Evolutionary conservation across 164 flowering plant species (phyloP).

Genomic region (Vitis riparia): DNA sequence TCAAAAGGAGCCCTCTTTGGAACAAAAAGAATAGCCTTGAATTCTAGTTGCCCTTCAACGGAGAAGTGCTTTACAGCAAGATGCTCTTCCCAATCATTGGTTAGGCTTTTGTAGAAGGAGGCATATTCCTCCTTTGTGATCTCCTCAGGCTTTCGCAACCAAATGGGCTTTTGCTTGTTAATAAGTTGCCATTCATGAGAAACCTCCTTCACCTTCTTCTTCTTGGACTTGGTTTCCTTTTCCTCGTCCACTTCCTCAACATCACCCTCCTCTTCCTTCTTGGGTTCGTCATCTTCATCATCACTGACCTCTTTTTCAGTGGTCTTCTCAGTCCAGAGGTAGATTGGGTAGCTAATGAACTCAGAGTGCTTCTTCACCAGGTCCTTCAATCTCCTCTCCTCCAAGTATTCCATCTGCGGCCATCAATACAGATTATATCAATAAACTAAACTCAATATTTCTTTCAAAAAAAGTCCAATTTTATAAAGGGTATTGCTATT

Average conservation of each 20-base stretch:
- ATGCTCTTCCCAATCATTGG: background rate
- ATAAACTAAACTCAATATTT: no score
- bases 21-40: slow-evolving; percentile 9
- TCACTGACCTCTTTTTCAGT: slow-evolving; percentile 33
- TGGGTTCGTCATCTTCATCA: slow-evolving; percentile 35
- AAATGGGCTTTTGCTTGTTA: slow-evolving; percentile 46
- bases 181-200: slow-evolving; percentile 34
- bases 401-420: slow-evolving; percentile 12
- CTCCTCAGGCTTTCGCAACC: slow-evolving; percentile 47
- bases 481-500: background rate
- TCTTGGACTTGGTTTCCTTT: slow-evolving; percentile 17
- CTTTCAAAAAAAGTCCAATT: no score
- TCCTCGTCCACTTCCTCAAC: slow-evolving; percentile 31
- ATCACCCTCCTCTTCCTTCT: slow-evolving; percentile 21
- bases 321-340: slow-evolving; percentile 39
- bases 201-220: slow-evolving; percentile 41
- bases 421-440: no score
- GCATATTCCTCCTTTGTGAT: slow-evolving; percentile 42
- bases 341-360: slow-evolving; percentile 35
- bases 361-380: slow-evolving; percentile 2
- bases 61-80: no score
- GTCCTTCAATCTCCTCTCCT: slow-evolving; percentile 17
- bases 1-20: slow-evolving; percentile 23
- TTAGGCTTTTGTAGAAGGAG: slow-evolving; percentile 34
- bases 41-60: no score